phyloP scores from a whole-genome alignment of 169 alveolate species.

The Eimeria necatrix region DNA sequence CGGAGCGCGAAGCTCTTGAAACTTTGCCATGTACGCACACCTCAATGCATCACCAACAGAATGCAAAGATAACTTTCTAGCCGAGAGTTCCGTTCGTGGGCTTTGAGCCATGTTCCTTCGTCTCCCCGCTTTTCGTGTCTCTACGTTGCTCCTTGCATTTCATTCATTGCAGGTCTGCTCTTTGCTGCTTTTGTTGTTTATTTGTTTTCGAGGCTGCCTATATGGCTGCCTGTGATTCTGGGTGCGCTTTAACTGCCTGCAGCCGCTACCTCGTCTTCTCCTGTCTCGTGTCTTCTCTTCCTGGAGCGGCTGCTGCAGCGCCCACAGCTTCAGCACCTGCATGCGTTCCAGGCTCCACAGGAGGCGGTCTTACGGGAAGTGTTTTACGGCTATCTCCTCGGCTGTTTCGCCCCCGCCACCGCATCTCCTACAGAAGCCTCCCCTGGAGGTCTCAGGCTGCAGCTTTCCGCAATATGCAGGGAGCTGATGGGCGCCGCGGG shows the following conservation, averaged over 20 bases:
- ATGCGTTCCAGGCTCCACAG: not conserved
- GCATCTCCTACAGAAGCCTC: not conserved
- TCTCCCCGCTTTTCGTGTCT: not conserved
- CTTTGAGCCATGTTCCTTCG: not conserved
- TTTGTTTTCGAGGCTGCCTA: not conserved
- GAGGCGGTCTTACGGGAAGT: not conserved
- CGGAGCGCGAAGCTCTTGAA: conserved; percentile 23
- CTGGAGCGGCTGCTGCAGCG: conserved; percentile 12
- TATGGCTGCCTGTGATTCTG: not conserved
- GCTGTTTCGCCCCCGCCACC: conserved; percentile 19
- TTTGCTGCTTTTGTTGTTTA: not conserved
- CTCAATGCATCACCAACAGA: not conserved
- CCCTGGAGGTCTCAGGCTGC: not conserved
- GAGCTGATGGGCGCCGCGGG: not conserved
- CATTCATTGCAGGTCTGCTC: not conserved
- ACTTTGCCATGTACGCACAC: conserved; percentile 23
- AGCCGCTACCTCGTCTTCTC: not conserved
- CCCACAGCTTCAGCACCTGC: conserved; percentile 11
- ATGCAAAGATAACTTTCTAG: not conserved
- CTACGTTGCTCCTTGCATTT: not conserved
- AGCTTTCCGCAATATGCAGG: not conserved
- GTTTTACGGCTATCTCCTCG: conserved; percentile 13
- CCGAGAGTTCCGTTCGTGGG: not conserved
- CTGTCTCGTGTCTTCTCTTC: not conserved
- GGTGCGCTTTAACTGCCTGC: not conserved